Conservation (phyloP, 2,329 filamentous ascomycete genomes). For the Ophiosphaerella korrae region DNA sequence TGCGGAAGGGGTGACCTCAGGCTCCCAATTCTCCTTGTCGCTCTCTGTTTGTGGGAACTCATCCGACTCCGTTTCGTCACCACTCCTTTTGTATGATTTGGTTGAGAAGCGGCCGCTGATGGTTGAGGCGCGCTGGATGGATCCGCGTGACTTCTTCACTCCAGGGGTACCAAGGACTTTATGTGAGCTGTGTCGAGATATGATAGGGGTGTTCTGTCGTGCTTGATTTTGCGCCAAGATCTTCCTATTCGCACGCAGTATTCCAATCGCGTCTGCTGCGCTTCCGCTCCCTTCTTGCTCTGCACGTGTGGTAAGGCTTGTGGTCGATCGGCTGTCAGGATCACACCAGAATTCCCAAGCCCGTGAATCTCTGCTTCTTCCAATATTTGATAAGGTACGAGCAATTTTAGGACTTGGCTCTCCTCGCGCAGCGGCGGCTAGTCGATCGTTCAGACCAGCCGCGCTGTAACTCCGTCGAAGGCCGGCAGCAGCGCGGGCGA, state of each 20-base stretch:
- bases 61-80: slow-evolving; percentile 48
- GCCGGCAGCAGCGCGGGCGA: slow-evolving; percentile 51
- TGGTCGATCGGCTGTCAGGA: slow-evolving; percentile 70
- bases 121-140: slow-evolving; percentile 45
- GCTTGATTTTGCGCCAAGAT: slow-evolving; percentile 59
- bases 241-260: slow-evolving; percentile 72
- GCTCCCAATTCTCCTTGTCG: slow-evolving; percentile 91
- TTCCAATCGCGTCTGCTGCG: slow-evolving; percentile 78
- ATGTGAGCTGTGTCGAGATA: slow-evolving; percentile 33
- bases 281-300: slow-evolving; percentile 81
- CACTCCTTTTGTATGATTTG: slow-evolving; percentile 28
- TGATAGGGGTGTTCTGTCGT: slow-evolving; percentile 66
- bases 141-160: slow-evolving; percentile 43
- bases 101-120: slow-evolving; percentile 41
- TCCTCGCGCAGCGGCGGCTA: slow-evolving; percentile 32
- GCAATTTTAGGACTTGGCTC: slow-evolving; percentile 41
- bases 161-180: slow-evolving; percentile 38
- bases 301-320: slow-evolving; percentile 76
- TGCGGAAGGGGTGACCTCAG: slow-evolving; percentile 44
- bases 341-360: slow-evolving; percentile 93
- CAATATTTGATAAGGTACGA: slow-evolving; percentile 63
- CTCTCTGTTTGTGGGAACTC: slow-evolving; percentile 70
- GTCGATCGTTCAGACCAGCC: slow-evolving; percentile 50
- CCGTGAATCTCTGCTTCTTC: slow-evolving; percentile 81
- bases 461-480: slow-evolving; percentile 76